phyloP scores from a whole-genome alignment of 257 asterid genomes.

The Ligustrum vulgare region DNA sequence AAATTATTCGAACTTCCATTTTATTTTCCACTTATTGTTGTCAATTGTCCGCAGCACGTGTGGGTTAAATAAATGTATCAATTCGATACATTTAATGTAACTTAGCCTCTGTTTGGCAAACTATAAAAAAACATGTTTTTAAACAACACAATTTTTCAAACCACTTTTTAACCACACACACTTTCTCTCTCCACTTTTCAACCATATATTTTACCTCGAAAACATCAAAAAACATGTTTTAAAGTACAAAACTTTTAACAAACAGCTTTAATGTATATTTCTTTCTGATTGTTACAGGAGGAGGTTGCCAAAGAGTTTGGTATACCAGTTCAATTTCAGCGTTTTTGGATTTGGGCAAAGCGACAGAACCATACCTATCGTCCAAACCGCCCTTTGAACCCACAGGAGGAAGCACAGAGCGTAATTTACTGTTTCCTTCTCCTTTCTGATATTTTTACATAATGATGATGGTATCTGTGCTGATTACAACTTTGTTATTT shows the following conservation, averaged over 20 bases:
- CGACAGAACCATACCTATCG: slow-evolving; percentile 59
- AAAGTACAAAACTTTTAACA: too few relatives aligned
- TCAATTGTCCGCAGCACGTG: not conserved
- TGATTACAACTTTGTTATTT: not conserved
- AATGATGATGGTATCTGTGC: not conserved
- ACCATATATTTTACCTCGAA: too few relatives aligned
- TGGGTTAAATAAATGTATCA: not conserved
- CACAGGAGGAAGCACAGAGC: slow-evolving; percentile 47
- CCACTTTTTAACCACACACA: too few relatives aligned
- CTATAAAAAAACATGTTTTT: too few relatives aligned
- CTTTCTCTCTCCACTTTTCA: too few relatives aligned
- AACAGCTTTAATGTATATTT: not conserved
- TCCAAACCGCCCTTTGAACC: slow-evolving; percentile 60
- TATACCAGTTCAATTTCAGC: slow-evolving; percentile 51
- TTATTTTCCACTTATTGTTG: not conserved
- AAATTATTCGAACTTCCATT: not conserved
- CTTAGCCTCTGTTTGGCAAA: too few relatives aligned
- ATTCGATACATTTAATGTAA: not conserved
- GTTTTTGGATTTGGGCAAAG: slow-evolving; percentile 68
- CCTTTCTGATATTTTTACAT: not conserved
- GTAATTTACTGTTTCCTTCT: slow-evolving; percentile 27
- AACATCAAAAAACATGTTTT: too few relatives aligned
- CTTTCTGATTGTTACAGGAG: slow-evolving; percentile 36
- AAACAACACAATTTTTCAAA: too few relatives aligned
- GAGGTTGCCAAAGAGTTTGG: slow-evolving; percentile 55